Evolutionary conservation across 1,139 yeast genomes (phyloP), one percentile per base, ranked within the genome.

Genomic region (Diutina sp.): DNA sequence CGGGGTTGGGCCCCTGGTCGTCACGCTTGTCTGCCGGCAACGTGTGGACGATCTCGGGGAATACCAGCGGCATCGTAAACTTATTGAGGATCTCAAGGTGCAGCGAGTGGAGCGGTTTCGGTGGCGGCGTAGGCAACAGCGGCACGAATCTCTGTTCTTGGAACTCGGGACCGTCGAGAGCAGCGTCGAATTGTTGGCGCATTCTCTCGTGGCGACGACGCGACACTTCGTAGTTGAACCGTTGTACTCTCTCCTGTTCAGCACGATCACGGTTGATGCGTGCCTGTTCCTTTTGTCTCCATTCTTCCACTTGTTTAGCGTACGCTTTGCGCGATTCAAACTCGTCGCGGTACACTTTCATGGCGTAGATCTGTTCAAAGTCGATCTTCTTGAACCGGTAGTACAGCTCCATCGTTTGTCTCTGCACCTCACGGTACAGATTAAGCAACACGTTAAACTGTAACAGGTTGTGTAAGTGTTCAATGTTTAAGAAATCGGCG

Each of bases 401-500:
- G 62, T 74, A 76, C 46, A 67, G 65, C 16, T 63, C 59, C 80
- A 79, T 75, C 0, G 78, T 75, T 35, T 73, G 74, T 14, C 64
- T 66, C 0, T 78, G 65, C 55, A 76, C 71, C 45, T 69, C 73
- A 55, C 80, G 64, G 61, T 75, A 76, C 6, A 78, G 67, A 60
- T 76, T 76, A 14, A 72, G 61, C 56, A 76, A 66, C 30, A 76
- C 61, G 60, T 76, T 76, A 61, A 72, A 76, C 59, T 74, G 78
- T 44, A 72, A 67, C 56, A 70, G 72, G 58, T 73, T 76, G 60
- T 76, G 80, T 32, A 76, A 63, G 74, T 76, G 73, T 62, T 76
- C 80, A 58, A 76, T 60, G 60, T 76, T 76, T 28, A 66, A 64
- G 58, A 65, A 69, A 60, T 76, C 80, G 58, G 72, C 77, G 0